Percentiles rank a stretch among this genome's conserved stretches.
Conservation (phyloP, 345 rosid genomes). For the Bruguiera parviflora region DNA sequence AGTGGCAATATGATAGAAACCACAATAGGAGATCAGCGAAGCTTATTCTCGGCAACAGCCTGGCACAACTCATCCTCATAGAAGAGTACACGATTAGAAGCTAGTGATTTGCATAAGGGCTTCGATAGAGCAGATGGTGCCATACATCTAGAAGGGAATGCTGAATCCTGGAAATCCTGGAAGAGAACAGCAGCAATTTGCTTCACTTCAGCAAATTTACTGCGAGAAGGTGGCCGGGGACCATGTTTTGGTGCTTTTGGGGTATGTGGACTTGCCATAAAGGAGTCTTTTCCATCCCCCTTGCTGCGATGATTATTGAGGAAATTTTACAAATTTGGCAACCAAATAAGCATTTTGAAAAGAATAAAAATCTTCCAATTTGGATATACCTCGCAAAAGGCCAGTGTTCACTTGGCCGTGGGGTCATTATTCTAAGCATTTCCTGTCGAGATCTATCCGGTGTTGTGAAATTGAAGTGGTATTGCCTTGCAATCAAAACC, state of each 20-base stretch:
- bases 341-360: not conserved
- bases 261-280: slow-evolving; percentile 60
- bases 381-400: slow-evolving; percentile 58
- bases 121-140: slow-evolving; percentile 77
- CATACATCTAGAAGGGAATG: slow-evolving; percentile 68
- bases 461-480: slow-evolving; percentile 82
- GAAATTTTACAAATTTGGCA: not conserved
- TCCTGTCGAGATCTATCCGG: slow-evolving; percentile 93
- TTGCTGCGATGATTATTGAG: slow-evolving; percentile 40
- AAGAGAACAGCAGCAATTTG: slow-evolving; percentile 90
- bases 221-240: slow-evolving; percentile 78
- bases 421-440: slow-evolving; percentile 68
- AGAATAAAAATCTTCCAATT: not conserved
- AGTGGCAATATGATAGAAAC: slow-evolving; percentile 6
- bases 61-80: slow-evolving; percentile 94
- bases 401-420: slow-evolving; percentile 76
- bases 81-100: slow-evolving; percentile 75
- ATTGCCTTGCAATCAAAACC: slow-evolving; percentile 77
- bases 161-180: slow-evolving; percentile 79
- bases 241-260: slow-evolving; percentile 93
- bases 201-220: slow-evolving; percentile 67
- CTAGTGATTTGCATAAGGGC: slow-evolving; percentile 66
- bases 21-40: slow-evolving; percentile 39
- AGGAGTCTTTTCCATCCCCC: slow-evolving; percentile 50
- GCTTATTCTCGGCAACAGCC: slow-evolving; percentile 92